phyloP scores from a whole-genome alignment of 148 eudicot species.

The Rhododendron vialii region DNA sequence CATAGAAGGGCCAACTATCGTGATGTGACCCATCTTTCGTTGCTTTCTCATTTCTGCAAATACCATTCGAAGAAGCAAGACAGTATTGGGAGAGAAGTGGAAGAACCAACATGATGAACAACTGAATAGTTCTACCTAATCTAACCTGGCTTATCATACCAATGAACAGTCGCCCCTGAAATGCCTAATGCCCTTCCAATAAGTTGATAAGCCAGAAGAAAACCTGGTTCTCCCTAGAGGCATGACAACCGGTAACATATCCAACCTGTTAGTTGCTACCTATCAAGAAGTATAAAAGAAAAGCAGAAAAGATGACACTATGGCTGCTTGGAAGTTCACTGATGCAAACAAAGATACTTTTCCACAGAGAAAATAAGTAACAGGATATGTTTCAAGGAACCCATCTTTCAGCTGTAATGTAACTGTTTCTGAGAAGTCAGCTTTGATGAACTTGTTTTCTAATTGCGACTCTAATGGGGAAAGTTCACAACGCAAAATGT shows the following conservation, averaged over 20 bases:
- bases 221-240: slow-evolving; percentile 77
- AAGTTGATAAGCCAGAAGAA: slow-evolving; percentile 60
- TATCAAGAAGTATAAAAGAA: neutral
- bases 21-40: slow-evolving; percentile 94
- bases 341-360: neutral
- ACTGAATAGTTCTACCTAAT: neutral
- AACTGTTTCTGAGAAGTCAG: neutral
- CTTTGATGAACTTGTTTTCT: neutral
- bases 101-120: neutral
- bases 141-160: slow-evolving; percentile 96
- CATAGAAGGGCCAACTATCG: slow-evolving; percentile 75
- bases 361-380: neutral
- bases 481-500: neutral
- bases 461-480: neutral
- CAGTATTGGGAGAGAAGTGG: neutral
- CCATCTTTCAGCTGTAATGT: neutral
- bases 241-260: neutral
- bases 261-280: neutral
- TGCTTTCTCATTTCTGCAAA: slow-evolving; percentile 80
- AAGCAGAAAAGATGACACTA: too few relatives aligned
- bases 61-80: slow-evolving; percentile 6
- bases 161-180: slow-evolving; percentile 40
- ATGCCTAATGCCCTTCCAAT: slow-evolving; percentile 50
- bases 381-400: neutral
- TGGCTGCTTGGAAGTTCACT: neutral